Percentiles rank a stretch among this genome's conserved stretches.
These are phyloP conservation scores for Moniliella sp. DNA, from an alignment of 1,284 basidiomycete genomes.

Conservation along the genomic window DNA sequence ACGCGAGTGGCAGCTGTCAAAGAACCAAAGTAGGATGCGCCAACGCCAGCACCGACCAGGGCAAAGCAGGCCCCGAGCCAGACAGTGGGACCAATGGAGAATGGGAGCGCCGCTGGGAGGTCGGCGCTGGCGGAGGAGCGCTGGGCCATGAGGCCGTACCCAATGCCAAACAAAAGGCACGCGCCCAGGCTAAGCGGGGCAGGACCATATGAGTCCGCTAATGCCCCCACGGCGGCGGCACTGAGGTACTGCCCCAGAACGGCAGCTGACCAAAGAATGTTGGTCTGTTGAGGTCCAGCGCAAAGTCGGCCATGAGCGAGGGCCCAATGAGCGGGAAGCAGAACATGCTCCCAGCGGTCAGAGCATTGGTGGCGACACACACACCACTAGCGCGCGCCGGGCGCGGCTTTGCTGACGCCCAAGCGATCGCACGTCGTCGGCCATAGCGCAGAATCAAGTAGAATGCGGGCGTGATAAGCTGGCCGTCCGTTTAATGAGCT, in stretches of 20 bases:
- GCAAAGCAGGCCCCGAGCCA: conserved; percentile 1
- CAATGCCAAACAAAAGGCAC: conserved; percentile 4
- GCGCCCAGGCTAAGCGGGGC: conserved; percentile 4
- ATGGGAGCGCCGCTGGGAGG: neutral
- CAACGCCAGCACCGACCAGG: conserved; percentile 7
- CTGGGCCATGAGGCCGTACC: conserved; percentile 7
- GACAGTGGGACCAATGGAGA: neutral
- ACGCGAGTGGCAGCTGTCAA: conserved; percentile 4
- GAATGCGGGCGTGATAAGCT: too few species aligned
- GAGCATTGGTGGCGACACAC: too few species aligned
- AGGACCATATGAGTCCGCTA: conserved; percentile 6
- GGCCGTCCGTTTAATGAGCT: too few species aligned
- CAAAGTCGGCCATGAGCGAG: conserved; percentile 5
- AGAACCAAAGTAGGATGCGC: conserved; percentile 6
- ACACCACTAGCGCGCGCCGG: too few species aligned
- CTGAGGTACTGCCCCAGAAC: conserved; percentile 8
- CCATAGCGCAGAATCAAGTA: too few species aligned
- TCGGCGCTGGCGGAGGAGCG: conserved; percentile 1
- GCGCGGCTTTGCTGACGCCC: too few species aligned
- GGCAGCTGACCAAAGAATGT: conserved; percentile 6
- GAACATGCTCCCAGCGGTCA: too few species aligned
- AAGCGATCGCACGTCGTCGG: too few species aligned
- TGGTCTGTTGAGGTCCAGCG: conserved; percentile 6
- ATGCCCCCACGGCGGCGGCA: conserved; percentile 3
- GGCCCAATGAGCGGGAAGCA: conserved; percentile 8